These are phyloP conservation scores for Fusarium devonianum DNA, from an alignment of 2,329 filamentous ascomycete species.

Conservation along the genomic window DNA sequence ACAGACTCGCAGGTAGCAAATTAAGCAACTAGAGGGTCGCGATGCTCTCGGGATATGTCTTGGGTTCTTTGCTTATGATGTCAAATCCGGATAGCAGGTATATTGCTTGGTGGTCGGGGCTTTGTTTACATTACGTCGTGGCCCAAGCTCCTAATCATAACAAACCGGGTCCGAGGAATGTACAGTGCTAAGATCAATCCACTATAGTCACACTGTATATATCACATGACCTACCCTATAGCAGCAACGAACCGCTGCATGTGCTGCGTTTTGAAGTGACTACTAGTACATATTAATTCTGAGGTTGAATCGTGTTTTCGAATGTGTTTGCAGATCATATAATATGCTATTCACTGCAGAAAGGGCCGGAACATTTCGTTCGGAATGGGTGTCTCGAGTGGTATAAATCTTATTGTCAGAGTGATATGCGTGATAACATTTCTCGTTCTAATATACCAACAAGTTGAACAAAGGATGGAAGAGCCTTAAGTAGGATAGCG, in stretches of 20 bases:
- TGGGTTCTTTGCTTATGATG: conserved; percentile 42
- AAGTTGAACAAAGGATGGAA: too few species aligned
- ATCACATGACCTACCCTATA: conserved; percentile 16
- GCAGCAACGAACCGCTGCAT: background rate
- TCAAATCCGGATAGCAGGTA: conserved; percentile 40
- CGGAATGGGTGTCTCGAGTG: too few species aligned
- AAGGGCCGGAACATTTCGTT: too few species aligned
- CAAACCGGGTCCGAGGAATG: conserved; percentile 11
- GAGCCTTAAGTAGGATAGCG: too few species aligned
- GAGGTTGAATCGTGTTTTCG: too few species aligned
- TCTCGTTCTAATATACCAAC: too few species aligned
- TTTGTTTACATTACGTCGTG: conserved; percentile 43
- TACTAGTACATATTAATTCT: background rate
- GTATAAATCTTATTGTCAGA: too few species aligned
- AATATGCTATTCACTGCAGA: too few species aligned
- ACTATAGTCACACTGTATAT: background rate
- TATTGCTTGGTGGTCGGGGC: conserved; percentile 38
- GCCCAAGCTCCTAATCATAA: conserved; percentile 41
- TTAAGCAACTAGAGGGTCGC: conserved; percentile 35
- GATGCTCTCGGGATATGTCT: conserved; percentile 35
- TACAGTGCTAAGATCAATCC: conserved; percentile 22
- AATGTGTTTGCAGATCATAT: too few species aligned
- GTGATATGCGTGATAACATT: too few species aligned
- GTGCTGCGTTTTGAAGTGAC: background rate
- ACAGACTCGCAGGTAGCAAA: conserved; percentile 31